phyloP scores from a whole-genome alignment of 306 rosid species.

The Cucurbita moschata region DNA sequence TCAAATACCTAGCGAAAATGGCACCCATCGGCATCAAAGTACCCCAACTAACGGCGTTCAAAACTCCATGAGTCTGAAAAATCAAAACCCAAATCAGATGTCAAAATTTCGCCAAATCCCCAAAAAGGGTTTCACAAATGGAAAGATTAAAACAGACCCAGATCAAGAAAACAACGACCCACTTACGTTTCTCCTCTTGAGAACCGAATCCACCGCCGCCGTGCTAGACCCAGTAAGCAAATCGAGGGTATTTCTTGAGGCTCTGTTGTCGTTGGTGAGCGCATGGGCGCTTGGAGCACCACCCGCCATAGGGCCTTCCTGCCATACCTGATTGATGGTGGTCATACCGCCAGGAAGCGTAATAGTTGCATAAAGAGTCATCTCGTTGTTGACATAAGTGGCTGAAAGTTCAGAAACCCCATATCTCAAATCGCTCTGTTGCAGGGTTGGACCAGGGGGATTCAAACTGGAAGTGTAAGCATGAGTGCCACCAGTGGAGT shows the following conservation, averaged over 20 bases:
- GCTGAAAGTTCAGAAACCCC: neutral
- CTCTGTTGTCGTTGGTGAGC: neutral
- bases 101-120: neutral
- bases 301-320: neutral
- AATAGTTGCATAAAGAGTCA: conserved; percentile 2
- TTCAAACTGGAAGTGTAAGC: neutral
- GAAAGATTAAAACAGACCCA: neutral
- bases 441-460: neutral
- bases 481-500: neutral
- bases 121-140: neutral
- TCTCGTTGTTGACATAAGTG: neutral
- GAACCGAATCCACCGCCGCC: neutral
- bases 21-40: conserved; percentile 48
- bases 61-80: conserved; percentile 47
- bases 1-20: conserved; percentile 47
- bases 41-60: conserved; percentile 53
- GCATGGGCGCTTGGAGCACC: neutral
- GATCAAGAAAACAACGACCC: neutral
- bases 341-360: neutral
- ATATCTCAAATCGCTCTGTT: neutral
- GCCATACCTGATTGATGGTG: conserved; percentile 14
- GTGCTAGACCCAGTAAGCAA: conserved; percentile 7
- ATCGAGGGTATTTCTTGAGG: neutral
- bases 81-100: neutral
- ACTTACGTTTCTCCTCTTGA: conserved; percentile 2